phyloP scores from a whole-genome alignment of 352 stramenopile species.

The Stephanocyclus meneghinianus region DNA sequence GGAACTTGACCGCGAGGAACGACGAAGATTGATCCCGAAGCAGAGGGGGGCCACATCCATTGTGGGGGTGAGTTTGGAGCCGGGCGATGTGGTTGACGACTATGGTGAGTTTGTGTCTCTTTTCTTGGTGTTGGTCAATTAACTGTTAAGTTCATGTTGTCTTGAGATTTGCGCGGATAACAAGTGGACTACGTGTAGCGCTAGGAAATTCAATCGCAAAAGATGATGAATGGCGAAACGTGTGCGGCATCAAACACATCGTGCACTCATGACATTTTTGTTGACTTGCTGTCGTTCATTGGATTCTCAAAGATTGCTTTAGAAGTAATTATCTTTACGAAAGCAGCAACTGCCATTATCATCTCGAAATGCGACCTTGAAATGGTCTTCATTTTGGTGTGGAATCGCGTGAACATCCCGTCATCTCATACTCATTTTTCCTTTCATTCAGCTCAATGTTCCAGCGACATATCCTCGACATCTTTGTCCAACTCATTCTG shows the following conservation, averaged over 20 bases:
- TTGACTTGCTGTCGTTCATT: too few species aligned
- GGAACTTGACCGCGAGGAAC: neutral
- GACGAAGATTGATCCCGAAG: neutral
- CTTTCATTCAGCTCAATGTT: neutral
- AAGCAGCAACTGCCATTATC: too few species aligned
- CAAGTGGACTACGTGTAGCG: neutral
- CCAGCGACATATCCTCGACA: neutral
- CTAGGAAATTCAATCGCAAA: too few species aligned
- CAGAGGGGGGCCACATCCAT: constrained; percentile 12
- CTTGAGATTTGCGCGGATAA: neutral
- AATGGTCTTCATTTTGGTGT: neutral
- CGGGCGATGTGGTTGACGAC: neutral
- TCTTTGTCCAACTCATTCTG: neutral
- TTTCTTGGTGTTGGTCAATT: neutral
- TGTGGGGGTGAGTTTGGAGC: constrained; percentile 13
- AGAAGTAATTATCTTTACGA: too few species aligned
- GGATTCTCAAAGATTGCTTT: too few species aligned
- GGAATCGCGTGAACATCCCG: neutral
- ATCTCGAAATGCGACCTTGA: too few species aligned
- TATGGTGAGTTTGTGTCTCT: constrained; percentile 11
- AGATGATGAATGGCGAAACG: too few species aligned
- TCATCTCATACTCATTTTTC: neutral
- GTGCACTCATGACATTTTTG: too few species aligned
- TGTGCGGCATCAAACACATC: too few species aligned
- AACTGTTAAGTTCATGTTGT: neutral